phyloP scores from a whole-genome alignment of 257 asterid species.

The Przewalskia tangutica region DNA sequence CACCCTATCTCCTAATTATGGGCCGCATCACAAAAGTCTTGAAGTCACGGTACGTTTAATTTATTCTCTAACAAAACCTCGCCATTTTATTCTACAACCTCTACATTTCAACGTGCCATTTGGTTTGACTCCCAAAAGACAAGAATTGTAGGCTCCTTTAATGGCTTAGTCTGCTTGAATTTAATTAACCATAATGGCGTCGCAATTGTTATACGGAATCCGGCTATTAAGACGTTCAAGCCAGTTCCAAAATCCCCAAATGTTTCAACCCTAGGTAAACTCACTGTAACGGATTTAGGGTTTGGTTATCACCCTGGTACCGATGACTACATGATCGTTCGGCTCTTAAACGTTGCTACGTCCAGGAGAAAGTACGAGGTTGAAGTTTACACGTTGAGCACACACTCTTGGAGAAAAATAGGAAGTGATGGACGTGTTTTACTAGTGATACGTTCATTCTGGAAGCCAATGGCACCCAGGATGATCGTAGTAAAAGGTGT shows the following conservation, averaged over 20 bases:
- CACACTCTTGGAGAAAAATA: background rate
- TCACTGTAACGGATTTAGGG: background rate
- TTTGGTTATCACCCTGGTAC: background rate
- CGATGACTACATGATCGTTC: background rate
- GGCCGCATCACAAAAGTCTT: background rate
- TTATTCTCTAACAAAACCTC: background rate
- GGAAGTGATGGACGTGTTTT: background rate
- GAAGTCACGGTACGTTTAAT: background rate
- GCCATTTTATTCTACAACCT: background rate
- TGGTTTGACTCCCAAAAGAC: background rate
- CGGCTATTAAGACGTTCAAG: background rate
- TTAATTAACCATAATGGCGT: background rate
- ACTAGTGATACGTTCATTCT: background rate
- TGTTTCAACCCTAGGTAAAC: constrained; percentile 1
- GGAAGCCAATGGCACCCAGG: background rate
- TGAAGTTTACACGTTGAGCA: background rate
- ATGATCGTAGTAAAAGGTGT: background rate
- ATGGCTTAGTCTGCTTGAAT: background rate
- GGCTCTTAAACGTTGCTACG: background rate
- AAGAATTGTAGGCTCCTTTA: background rate
- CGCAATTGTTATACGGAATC: background rate
- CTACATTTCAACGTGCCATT: background rate
- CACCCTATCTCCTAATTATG: background rate
- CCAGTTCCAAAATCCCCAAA: background rate
- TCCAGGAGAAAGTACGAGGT: background rate